A percentile compares a stretch with the other conserved stretches of the same genome.
phyloP scores from a whole-genome alignment of 106 monocot genomes.

The Triglochin maritima region DNA sequence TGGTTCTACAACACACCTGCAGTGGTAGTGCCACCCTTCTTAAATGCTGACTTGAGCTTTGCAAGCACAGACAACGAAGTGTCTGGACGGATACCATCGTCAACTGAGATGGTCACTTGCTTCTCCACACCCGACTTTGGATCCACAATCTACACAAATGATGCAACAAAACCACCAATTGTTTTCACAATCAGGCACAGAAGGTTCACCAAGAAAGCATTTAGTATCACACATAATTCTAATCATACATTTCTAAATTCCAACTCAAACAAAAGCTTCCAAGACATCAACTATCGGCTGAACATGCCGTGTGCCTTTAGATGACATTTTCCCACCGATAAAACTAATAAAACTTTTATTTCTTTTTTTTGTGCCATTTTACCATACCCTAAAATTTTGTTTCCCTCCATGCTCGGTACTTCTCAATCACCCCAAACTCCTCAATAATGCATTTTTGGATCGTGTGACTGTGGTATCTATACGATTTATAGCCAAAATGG shows the following conservation, averaged over 20 bases:
- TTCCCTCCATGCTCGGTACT: too few relatives aligned
- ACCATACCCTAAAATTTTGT: too few relatives aligned
- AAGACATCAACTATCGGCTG: too few relatives aligned
- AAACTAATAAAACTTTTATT: too few relatives aligned
- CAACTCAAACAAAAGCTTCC: too few relatives aligned
- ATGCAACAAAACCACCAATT: neutral
- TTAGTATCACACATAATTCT: neutral
- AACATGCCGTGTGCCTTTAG: too few relatives aligned
- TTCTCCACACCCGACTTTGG: conserved; percentile 66
- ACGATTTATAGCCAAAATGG: too few relatives aligned
- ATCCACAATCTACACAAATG: conserved; percentile 48
- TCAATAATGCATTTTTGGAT: too few relatives aligned
- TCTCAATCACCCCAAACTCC: too few relatives aligned
- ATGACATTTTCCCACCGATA: too few relatives aligned
- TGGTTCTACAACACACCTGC: conserved; percentile 34
- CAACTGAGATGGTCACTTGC: conserved; percentile 39
- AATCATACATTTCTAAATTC: neutral
- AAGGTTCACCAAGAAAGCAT: neutral
- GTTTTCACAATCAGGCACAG: neutral
- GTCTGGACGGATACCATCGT: conserved; percentile 67
- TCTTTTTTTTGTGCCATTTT: too few relatives aligned
- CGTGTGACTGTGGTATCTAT: too few relatives aligned
- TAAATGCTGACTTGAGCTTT: conserved; percentile 76
- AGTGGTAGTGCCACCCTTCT: conserved; percentile 72
- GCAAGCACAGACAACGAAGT: conserved; percentile 52